These are phyloP conservation scores for Xylaria multiplex DNA, from an alignment of 2,329 filamentous ascomycete species.

Conservation along the genomic window DNA sequence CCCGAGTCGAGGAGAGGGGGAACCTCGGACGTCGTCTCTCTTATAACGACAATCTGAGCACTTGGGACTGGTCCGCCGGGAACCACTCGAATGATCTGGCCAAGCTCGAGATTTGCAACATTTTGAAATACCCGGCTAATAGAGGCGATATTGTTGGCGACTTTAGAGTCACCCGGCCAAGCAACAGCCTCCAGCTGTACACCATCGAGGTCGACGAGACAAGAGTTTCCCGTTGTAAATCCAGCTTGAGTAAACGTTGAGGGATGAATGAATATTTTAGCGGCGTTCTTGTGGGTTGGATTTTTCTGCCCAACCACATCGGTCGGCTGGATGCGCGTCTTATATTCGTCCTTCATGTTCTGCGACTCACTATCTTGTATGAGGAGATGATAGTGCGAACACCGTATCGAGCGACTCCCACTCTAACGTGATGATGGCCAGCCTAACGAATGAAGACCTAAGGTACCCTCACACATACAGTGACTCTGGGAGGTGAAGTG, in stretches of 20 bases:
- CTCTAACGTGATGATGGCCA: conserved; percentile 1
- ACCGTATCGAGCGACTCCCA: background rate
- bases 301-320: conserved; percentile 47
- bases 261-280: conserved; percentile 49
- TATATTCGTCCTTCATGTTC: conserved; percentile 45
- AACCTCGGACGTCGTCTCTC: conserved; percentile 62
- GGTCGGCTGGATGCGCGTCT: conserved; percentile 48
- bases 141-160: conserved; percentile 75
- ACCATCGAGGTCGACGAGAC: conserved; percentile 52
- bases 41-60: conserved; percentile 67
- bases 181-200: conserved; percentile 58
- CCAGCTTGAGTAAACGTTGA: conserved; percentile 46
- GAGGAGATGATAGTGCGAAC: conserved; percentile 10
- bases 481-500: no score
- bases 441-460: background rate
- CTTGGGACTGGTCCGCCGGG: conserved; percentile 65
- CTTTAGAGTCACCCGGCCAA: conserved; percentile 62
- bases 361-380: conserved; percentile 19
- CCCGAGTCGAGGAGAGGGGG: conserved; percentile 45
- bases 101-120: conserved; percentile 75
- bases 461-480: no score
- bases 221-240: conserved; percentile 48
- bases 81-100: conserved; percentile 70
- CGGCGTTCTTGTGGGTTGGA: conserved; percentile 48
- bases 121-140: conserved; percentile 79